A percentile compares a stretch with the other conserved stretches of the same genome.
Conservation (phyloP, 2,329 filamentous ascomycete species). For the Gnomoniopsis smithogilvyi region DNA sequence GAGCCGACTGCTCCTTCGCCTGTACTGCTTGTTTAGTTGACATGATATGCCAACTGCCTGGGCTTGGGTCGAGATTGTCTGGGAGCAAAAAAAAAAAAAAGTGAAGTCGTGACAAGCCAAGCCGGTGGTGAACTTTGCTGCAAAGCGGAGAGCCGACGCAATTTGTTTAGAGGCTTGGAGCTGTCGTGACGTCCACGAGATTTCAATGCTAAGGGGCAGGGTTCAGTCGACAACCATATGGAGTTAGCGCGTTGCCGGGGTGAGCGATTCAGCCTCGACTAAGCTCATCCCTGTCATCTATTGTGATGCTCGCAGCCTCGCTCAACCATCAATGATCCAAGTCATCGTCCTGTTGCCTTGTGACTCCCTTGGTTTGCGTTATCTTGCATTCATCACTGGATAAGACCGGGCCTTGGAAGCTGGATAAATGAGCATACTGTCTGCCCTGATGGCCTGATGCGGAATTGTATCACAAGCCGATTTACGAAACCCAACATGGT, state of each 20-base stretch:
- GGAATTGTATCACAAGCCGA: too few species aligned
- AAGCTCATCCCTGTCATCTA: neutral
- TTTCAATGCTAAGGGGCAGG: neutral
- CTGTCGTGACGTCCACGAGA: neutral
- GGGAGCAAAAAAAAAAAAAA: neutral
- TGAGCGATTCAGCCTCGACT: neutral
- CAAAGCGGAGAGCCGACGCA: too few species aligned
- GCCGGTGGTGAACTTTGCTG: neutral
- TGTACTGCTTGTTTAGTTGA: constrained; percentile 5
- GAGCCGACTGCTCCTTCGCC: constrained; percentile 18
- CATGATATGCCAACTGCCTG: neutral
- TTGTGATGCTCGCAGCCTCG: neutral
- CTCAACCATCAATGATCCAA: too few species aligned
- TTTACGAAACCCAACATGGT: too few species aligned
- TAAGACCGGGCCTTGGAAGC: too few species aligned
- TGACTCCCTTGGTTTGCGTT: too few species aligned
- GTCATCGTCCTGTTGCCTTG: too few species aligned
- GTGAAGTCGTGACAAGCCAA: neutral
- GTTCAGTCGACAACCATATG: neutral
- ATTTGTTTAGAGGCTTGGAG: neutral
- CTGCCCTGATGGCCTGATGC: too few species aligned
- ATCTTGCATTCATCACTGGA: too few species aligned
- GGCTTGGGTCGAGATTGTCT: neutral
- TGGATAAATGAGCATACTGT: too few species aligned
- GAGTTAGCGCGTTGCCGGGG: neutral